phyloP scores from a whole-genome alignment of 192 early-diverging fungal genomes.

The Helicostylum pulchrum region DNA sequence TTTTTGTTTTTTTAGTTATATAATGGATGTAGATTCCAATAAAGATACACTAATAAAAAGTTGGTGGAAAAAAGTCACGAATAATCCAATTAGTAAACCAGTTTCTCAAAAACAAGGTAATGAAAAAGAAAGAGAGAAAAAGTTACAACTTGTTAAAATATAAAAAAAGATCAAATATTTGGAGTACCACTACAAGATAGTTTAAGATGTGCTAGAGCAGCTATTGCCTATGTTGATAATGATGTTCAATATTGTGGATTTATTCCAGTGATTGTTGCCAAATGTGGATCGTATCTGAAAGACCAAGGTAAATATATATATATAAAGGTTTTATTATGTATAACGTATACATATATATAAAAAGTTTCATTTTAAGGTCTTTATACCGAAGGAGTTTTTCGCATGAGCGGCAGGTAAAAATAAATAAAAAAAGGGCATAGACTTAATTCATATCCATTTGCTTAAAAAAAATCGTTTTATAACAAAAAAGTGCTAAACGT shows the following conservation, averaged over 20 bases:
- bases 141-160: not conserved
- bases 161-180: constrained; percentile 25
- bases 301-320: constrained; percentile 30
- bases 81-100: not conserved
- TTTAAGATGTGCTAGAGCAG: constrained; percentile 21
- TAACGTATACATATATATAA: not conserved
- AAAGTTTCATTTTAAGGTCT: constrained; percentile 28
- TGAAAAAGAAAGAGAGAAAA: not conserved
- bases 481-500: constrained; percentile 70
- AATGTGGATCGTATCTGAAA: constrained; percentile 41
- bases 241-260: constrained; percentile 33
- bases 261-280: constrained; percentile 38
- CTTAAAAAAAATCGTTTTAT: no score
- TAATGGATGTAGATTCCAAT: no score
- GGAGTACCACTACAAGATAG: constrained; percentile 29
- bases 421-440: not conserved
- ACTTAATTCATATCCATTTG: no score
- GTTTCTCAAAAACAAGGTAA: constrained; percentile 10
- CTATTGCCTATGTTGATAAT: constrained; percentile 36
- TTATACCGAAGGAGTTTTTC: constrained; percentile 68
- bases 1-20: no score
- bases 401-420: constrained; percentile 53
- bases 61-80: constrained; percentile 13
- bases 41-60: constrained; percentile 11
- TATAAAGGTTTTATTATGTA: not conserved